A percentile compares a stretch with the other conserved stretches of the same genome.
Evolutionary conservation across 2,329 filamentous ascomycete species (phyloP).

Genomic region (Gnomoniopsis sp.): DNA sequence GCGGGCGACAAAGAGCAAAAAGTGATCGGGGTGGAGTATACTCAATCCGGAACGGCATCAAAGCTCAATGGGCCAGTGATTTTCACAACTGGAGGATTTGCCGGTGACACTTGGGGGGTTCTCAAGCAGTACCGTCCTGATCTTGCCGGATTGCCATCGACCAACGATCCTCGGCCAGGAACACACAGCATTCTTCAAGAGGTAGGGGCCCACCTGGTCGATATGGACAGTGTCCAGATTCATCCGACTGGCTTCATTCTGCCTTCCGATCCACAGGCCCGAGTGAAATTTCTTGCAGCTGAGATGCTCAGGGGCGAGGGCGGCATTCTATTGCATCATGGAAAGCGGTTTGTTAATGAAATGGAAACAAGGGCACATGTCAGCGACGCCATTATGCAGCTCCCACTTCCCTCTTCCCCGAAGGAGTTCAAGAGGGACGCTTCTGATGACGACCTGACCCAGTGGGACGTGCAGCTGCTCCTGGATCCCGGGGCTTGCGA

Average conservation of each 20-base stretch:
- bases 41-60: constrained; percentile 30
- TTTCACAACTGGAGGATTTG: constrained; percentile 61
- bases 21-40: constrained; percentile 53
- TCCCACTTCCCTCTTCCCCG: constrained; percentile 21
- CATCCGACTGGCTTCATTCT: constrained; percentile 65
- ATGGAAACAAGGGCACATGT: constrained; percentile 56
- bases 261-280: constrained; percentile 37
- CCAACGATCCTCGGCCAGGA: constrained; percentile 57
- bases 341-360: constrained; percentile 59
- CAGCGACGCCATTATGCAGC: constrained; percentile 47
- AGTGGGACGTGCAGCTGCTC: constrained; percentile 58
- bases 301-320: constrained; percentile 62
- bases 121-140: constrained; percentile 56
- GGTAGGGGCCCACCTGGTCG: constrained; percentile 40
- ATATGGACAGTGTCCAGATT: constrained; percentile 58
- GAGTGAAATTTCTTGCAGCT: constrained; percentile 60
- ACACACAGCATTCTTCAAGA: constrained; percentile 42
- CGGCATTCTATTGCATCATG: constrained; percentile 49
- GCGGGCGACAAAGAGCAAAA: constrained; percentile 18
- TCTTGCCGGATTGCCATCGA: constrained; percentile 56
- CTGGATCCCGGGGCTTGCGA: constrained; percentile 56
- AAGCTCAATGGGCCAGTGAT: constrained; percentile 51
- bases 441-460: constrained; percentile 32
- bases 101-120: constrained; percentile 56
- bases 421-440: neutral